phyloP scores from a whole-genome alignment of 1,139 yeast genomes.

The Geotrichum candidum region DNA sequence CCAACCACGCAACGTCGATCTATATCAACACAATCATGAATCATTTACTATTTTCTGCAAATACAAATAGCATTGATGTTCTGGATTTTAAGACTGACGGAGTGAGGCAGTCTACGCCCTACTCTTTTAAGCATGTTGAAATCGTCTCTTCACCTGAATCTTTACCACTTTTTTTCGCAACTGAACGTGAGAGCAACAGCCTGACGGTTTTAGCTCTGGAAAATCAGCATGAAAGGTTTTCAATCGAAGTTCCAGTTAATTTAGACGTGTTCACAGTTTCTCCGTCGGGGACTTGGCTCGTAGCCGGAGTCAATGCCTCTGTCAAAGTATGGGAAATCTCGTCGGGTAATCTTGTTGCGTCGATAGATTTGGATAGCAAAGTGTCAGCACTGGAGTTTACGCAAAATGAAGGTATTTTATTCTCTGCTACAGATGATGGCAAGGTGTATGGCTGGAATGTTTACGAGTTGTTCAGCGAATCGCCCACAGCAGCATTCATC shows the following conservation, averaged over 20 bases:
- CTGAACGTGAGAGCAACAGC: neutral
- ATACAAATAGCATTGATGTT: neutral
- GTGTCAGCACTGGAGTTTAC: neutral
- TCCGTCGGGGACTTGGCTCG: neutral
- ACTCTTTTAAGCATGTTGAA: neutral
- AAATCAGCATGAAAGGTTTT: neutral
- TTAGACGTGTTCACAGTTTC: neutral
- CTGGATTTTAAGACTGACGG: neutral
- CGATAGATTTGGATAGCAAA: neutral
- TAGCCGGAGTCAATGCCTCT: neutral
- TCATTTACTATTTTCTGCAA: neutral
- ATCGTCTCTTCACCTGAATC: neutral
- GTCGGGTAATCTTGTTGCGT: neutral
- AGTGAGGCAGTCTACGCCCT: neutral
- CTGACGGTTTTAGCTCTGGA: neutral
- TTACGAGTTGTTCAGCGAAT: neutral
- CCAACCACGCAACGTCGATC: neutral
- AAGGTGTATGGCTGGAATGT: neutral
- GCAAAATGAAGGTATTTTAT: neutral
- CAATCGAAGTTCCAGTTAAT: neutral
- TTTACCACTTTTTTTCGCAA: neutral
- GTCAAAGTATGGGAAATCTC: neutral
- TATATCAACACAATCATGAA: neutral
- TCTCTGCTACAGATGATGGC: neutral
- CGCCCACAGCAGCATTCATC: neutral